Evolutionary conservation across 106 monocot species (phyloP).

Genomic region (Allium cepa): DNA sequence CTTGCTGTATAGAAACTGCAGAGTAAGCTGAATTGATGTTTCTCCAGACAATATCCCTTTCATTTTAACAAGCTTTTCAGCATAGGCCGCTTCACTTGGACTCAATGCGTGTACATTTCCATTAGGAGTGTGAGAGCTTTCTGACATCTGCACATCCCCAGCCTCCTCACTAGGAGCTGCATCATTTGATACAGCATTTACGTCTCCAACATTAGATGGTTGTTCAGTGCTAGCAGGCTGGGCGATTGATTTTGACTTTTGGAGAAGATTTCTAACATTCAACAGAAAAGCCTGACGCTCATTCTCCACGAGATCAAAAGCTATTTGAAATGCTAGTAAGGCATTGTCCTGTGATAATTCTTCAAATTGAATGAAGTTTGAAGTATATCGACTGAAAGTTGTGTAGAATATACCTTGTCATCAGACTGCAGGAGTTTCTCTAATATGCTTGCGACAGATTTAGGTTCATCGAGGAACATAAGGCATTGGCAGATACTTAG

Average conservation of each 20-base stretch:
- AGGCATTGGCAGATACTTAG: conserved; percentile 93
- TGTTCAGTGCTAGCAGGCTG: not conserved
- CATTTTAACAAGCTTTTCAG: conserved; percentile 59
- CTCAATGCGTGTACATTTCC: conserved; percentile 23
- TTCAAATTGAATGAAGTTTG: conserved; percentile 2
- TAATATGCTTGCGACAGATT: conserved; percentile 67
- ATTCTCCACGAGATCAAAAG: conserved; percentile 96
- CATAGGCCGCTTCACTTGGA: conserved; percentile 49
- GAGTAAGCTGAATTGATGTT: conserved; percentile 80
- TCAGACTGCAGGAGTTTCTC: conserved; percentile 75
- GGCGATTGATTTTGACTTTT: conserved; percentile 14
- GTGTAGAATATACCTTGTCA: conserved; percentile 39
- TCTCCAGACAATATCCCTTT: conserved; percentile 91
- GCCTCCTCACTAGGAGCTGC: conserved; percentile 17
- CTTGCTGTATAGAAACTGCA: conserved; percentile 94
- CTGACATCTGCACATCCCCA: conserved; percentile 41
- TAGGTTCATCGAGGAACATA: conserved; percentile 90
- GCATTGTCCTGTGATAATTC: conserved; percentile 73
- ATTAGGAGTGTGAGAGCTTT: conserved; percentile 23
- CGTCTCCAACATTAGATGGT: conserved; percentile 10
- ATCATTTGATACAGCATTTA: conserved; percentile 5
- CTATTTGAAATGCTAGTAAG: conserved; percentile 89
- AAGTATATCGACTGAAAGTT: not conserved
- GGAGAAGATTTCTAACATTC: conserved; percentile 51
- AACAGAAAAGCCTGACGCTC: conserved; percentile 93